Conservation (phyloP, 2,329 filamentous ascomycete genomes). For the Clonostachys sp. region DNA sequence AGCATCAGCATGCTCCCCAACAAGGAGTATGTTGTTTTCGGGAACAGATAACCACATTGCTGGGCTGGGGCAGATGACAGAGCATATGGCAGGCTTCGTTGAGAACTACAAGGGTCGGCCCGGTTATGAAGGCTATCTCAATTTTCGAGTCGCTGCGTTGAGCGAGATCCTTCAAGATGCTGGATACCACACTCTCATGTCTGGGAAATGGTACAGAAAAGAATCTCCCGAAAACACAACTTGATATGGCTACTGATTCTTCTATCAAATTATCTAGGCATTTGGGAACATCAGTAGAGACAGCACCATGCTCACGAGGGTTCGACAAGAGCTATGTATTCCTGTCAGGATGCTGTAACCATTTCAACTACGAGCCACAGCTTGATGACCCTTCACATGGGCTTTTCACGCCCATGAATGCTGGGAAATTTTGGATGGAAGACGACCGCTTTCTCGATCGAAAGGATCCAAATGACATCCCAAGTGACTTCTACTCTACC, state of each 20-base stretch:
- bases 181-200: conserved; percentile 56
- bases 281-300: conserved; percentile 18
- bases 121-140: conserved; percentile 60
- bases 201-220: conserved; percentile 47
- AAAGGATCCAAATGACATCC: conserved; percentile 19
- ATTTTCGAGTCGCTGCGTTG: conserved; percentile 51
- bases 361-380: conserved; percentile 41
- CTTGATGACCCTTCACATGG: conserved; percentile 11
- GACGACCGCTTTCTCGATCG: too few relatives aligned
- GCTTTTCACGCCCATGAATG: too few relatives aligned
- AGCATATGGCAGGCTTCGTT: background rate
- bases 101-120: conserved; percentile 19
- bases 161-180: conserved; percentile 53
- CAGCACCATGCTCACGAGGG: conserved; percentile 30
- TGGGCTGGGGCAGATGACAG: conserved; percentile 42
- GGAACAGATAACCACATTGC: conserved; percentile 49
- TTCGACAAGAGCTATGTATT: conserved; percentile 56
- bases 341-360: conserved; percentile 52
- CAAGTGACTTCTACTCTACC: conserved; percentile 41
- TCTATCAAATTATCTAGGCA: too few relatives aligned
- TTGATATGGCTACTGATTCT: conserved; percentile 28
- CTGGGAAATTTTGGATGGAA: too few relatives aligned
- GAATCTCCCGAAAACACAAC: conserved; percentile 44
- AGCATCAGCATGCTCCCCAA: conserved; percentile 60
- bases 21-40: conserved; percentile 63